Base-by-base conservation (phyloP, 2,329 filamentous ascomycete species). In the Arthroderma sp. region DNA sequence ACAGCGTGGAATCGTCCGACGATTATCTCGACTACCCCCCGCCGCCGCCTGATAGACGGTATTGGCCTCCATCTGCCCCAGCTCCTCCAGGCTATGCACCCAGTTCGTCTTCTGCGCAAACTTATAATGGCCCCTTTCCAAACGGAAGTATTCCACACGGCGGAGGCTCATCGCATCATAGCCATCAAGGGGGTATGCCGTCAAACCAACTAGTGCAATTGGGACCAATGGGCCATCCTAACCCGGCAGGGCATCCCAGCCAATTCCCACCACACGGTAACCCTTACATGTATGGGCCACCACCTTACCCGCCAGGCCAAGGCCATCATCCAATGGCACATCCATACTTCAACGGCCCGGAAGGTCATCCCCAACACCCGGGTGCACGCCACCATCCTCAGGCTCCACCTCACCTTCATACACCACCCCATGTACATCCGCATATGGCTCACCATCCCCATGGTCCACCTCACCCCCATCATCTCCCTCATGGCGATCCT, bases 1-100 rank as follows among this genome's bases (percentile, higher is more conserved):
- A 77, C 67, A 83, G 73, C 60, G 70, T 75, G 30, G 47, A 83
- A 59, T 74, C 74, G 32, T 70, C 70, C 15, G 78, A 84, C 27
- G 78, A 83, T n/a, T 80, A 73, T 57, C 62, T 66, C 50, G 50
- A 61, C 55, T 68, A 71, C 66, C 63, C 62, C 49, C 63, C 56
- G 40, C 51, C 54, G 10, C 55, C 59, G 42, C 59, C 56, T 27
- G 63, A 62, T 4, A 55, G 57, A 33, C 56, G 56, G 38, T 50
- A 52, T 38, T 65, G 62, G 61, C 55, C 57, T 15, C 52, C 54
- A n/a, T 40, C 53, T 11, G 52, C 54, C 4, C 60, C 57, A 22
- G 54, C 52, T 22, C 49, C 55, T 37, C 47, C 48, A 37, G 54
- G 58, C n/a, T 69, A 69, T 50, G 52, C 62, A 10, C 61, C 58